A percentile compares a stretch with the other conserved stretches of the same genome.
These are phyloP conservation scores for Schizochytrium sp. DNA, from an alignment of 108 stramenopile species.

Conservation along the genomic window DNA sequence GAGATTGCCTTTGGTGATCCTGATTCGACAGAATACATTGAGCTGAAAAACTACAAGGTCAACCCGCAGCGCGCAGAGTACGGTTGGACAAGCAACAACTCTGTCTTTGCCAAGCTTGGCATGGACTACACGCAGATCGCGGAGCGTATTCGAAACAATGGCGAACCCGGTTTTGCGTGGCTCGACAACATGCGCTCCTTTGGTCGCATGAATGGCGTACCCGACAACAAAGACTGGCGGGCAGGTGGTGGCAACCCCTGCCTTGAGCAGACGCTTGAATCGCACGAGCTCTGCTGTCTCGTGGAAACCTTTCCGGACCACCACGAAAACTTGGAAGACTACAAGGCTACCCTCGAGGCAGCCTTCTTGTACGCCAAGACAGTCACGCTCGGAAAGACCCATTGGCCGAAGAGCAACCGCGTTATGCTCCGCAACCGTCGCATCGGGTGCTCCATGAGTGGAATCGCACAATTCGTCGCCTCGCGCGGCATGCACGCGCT, in stretches of 20 bases:
- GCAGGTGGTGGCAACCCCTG: constrained; percentile 56
- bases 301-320: constrained; percentile 53
- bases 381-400: constrained; percentile 47
- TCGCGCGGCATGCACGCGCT: constrained; percentile 35
- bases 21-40: constrained; percentile 19
- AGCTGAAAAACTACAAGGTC: constrained; percentile 39
- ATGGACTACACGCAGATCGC: constrained; percentile 47
- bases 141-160: constrained; percentile 38
- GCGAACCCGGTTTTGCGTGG: constrained; percentile 56
- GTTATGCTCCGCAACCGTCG: constrained; percentile 48
- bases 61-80: constrained; percentile 44
- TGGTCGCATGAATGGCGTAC: constrained; percentile 39
- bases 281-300: constrained; percentile 55
- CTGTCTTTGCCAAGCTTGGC: constrained; percentile 40
- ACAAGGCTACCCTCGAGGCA: constrained; percentile 30
- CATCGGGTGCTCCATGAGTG: constrained; percentile 53
- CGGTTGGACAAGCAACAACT: constrained; percentile 52
- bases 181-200: constrained; percentile 47
- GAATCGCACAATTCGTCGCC: constrained; percentile 52
- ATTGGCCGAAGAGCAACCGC: constrained; percentile 47
- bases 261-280: constrained; percentile 54
- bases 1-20: constrained; percentile 52
- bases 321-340: constrained; percentile 49
- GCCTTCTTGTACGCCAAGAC: constrained; percentile 55
- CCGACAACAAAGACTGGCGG: constrained; percentile 35